Percentiles rank a stretch among this genome's conserved stretches.
Evolutionary conservation across 78 protist genomes (phyloP).

Genomic region (Pigoraptor vietnamica): DNA sequence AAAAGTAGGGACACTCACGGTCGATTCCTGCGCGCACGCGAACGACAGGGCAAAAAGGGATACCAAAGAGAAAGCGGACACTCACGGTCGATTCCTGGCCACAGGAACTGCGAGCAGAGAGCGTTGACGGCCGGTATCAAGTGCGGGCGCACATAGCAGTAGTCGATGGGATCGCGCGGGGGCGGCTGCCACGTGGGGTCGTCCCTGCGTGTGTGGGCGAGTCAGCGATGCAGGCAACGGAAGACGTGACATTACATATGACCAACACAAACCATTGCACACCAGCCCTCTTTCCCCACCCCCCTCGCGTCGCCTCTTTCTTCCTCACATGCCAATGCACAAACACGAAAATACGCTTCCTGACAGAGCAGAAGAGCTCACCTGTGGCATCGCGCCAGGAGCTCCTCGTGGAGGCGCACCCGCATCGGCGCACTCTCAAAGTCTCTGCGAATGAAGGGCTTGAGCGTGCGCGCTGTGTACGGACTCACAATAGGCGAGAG

Average conservation of each 20-base stretch:
- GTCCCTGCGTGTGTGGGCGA: too few species aligned
- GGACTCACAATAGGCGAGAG: background rate
- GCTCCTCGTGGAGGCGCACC: background rate
- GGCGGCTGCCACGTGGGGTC: background rate
- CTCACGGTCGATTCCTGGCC: constrained; percentile 60
- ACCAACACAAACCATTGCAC: constrained; percentile 10
- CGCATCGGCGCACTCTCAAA: constrained; percentile 26
- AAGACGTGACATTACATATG: too few species aligned
- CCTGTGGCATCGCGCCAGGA: background rate
- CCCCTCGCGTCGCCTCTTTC: too few species aligned
- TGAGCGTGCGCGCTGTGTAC: background rate
- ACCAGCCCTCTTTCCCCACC: constrained; percentile 29
- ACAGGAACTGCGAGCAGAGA: constrained; percentile 31
- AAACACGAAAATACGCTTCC: too few species aligned
- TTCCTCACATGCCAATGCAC: too few species aligned
- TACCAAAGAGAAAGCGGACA: background rate
- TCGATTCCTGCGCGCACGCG: constrained; percentile 63
- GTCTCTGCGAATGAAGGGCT: constrained; percentile 45
- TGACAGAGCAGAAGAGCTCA: too few species aligned
- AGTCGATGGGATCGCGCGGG: constrained; percentile 30
- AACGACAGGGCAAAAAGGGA: background rate
- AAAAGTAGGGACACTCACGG: constrained; percentile 15
- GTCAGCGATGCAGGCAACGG: too few species aligned
- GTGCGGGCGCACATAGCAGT: constrained; percentile 35
- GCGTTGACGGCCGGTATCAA: constrained; percentile 23